Conservation (phyloP, 31 red algal species). For the Porphyra umbilicalis region DNA sequence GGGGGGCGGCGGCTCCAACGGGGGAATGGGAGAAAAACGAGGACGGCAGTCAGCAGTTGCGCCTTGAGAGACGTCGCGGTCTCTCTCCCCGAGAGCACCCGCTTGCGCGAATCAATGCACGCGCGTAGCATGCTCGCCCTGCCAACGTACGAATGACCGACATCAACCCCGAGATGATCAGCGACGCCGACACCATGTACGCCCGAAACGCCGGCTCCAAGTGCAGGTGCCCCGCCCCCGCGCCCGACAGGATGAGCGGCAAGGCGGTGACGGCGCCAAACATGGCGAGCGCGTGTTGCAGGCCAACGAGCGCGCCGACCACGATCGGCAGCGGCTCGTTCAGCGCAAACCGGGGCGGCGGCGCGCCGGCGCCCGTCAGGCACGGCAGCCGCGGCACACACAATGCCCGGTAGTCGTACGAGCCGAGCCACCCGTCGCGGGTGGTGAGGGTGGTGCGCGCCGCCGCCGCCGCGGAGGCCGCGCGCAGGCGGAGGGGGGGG, state of each 20-base stretch:
- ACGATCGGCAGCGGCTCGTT: slow-evolving; percentile 48
- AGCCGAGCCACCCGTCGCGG: slow-evolving; percentile 26
- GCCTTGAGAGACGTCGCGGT: too few relatives aligned
- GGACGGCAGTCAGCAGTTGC: too few relatives aligned
- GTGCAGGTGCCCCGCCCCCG: slow-evolving; percentile 8
- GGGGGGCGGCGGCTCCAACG: too few relatives aligned
- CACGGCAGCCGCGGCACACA: slow-evolving; percentile 28
- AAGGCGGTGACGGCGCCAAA: slow-evolving; percentile 46
- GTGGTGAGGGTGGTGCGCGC: slow-evolving; percentile 22
- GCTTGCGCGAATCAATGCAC: too few relatives aligned
- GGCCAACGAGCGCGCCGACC: slow-evolving; percentile 38
- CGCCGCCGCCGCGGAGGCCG: too few relatives aligned
- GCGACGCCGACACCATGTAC: slow-evolving; percentile 44
- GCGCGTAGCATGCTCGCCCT: too few relatives aligned
- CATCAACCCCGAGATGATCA: slow-evolving; percentile 44
- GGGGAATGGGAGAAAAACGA: too few relatives aligned
- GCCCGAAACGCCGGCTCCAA: slow-evolving; percentile 18
- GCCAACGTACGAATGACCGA: slow-evolving; percentile 55
- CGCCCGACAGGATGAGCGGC: slow-evolving; percentile 29
- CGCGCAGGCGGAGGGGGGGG: too few relatives aligned
- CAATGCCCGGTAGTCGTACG: slow-evolving; percentile 29
- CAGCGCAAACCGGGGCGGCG: slow-evolving; percentile 27
- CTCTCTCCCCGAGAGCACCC: too few relatives aligned
- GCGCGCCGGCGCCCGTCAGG: neutral
- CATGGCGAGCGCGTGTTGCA: slow-evolving; percentile 67